Evolutionary conservation across 106 monocot genomes (phyloP).

Genomic region (Dendrobium huoshanense): DNA sequence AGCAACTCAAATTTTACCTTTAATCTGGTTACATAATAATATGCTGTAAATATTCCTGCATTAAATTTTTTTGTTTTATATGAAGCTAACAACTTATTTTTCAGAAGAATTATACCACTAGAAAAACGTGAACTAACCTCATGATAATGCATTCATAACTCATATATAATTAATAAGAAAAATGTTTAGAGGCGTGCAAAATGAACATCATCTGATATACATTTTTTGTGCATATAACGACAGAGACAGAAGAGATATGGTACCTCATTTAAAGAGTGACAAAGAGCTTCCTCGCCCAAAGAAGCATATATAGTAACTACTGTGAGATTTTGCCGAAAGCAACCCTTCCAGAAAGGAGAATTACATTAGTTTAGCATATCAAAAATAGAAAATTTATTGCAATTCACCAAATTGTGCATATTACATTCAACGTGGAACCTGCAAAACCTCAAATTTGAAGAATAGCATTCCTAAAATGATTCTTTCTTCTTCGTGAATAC

Average conservation of each 20-base stretch:
- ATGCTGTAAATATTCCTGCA: background rate
- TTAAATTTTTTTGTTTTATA: background rate
- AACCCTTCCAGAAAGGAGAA: constrained; percentile 44
- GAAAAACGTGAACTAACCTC: background rate
- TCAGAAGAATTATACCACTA: background rate
- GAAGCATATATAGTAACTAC: constrained; percentile 98
- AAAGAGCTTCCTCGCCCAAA: constrained; percentile 87
- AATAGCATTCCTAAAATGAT: background rate
- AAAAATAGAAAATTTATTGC: constrained; percentile 1
- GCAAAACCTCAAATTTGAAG: background rate
- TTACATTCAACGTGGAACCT: background rate
- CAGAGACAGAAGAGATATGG: background rate
- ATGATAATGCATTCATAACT: background rate
- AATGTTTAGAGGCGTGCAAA: background rate
- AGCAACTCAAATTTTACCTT: background rate
- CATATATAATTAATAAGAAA: background rate
- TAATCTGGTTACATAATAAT: background rate
- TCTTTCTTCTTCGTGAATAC: background rate
- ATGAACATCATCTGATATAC: background rate
- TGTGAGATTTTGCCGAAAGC: constrained; percentile 79
- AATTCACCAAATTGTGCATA: background rate
- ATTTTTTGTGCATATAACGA: background rate
- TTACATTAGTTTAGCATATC: background rate
- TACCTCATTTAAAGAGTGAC: constrained; percentile 97
- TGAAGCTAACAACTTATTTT: background rate